Base-by-base conservation (phyloP, 2,329 filamentous ascomycete species). In the Purpureocillium takamizusanense region DNA sequence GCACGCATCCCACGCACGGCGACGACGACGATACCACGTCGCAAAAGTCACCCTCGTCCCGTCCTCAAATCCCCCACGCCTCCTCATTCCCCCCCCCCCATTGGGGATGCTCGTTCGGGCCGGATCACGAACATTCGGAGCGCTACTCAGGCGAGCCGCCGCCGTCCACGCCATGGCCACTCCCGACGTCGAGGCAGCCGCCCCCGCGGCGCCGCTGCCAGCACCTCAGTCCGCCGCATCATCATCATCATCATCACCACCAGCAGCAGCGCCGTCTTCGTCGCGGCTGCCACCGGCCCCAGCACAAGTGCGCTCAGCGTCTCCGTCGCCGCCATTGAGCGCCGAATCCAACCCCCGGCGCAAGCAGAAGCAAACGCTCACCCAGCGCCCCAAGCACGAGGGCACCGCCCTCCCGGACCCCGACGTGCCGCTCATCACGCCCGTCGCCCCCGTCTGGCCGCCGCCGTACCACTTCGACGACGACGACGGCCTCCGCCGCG, bases 401-500 rank as follows among this genome's bases (percentile, higher is more conserved):
- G 11, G 11, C 17, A 8, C 23, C 8, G 33, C 46, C 9, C 30
- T 36, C 10, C 46, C 46, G 28, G 48, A 51, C 32, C 18, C 47
- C 7, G 45, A 48, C 31, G 42, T 44, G 38, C 44, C 48, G 17
- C 46, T 61, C 41, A 54, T 56, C 31, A 61, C 55, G 15, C 57
- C 65, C 4, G 46, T 52, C 6, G 55, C 52, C 23, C 57, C 64
- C 37, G 47, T 62, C 16, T 72, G 66, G 68, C 75, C 74, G 8
- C 63, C 66, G 40, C 88, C 87, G 1, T 97, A 95, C 62, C 83
- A 83, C 51, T 70, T 95, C 45, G 83, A 95, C 51, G 81, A 83
- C 49, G 88, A 86, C 51, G 81, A 83, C 49, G 88, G 86, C 8
- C 66, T 98, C 44, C 81, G 89, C 36, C 81, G 87, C 46, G 83